phyloP scores from a whole-genome alignment of 2,329 filamentous ascomycete species.

The Plenodomus tracheiphilus region DNA sequence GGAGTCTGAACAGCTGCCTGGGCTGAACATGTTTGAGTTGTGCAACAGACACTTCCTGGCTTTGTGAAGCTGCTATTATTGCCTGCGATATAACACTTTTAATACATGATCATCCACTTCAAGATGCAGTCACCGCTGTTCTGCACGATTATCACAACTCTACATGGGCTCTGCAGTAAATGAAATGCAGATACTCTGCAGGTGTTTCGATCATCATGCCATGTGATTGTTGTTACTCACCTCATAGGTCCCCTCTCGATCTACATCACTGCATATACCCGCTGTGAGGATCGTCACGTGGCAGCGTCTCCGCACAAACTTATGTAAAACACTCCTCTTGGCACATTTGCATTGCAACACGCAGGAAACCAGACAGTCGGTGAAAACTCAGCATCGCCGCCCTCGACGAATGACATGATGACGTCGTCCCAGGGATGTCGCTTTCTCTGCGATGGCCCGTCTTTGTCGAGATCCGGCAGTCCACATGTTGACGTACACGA shows the following conservation, averaged over 20 bases:
- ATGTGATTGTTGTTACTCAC: not conserved
- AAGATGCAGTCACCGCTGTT: not conserved
- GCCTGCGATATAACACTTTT: not conserved
- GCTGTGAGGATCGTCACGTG: not conserved
- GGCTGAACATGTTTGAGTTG: not conserved
- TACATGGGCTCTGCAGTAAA: not conserved
- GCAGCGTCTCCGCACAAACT: not conserved
- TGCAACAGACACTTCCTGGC: not conserved
- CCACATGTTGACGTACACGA: not conserved
- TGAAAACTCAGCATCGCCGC: not conserved
- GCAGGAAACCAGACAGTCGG: not conserved
- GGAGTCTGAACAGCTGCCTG: constrained; percentile 13
- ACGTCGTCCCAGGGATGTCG: too few relatives aligned
- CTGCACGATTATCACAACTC: not conserved
- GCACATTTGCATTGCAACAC: not conserved
- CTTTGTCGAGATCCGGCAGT: not conserved
- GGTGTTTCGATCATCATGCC: not conserved
- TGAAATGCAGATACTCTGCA: not conserved
- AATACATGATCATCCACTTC: not conserved
- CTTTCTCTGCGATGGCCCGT: not conserved
- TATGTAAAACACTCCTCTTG: not conserved
- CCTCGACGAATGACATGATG: not conserved
- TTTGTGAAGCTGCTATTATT: not conserved
- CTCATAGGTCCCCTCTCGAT: not conserved
- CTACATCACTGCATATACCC: not conserved